Base-by-base conservation (phyloP, 2,329 filamentous ascomycete genomes). In the Fusarium neocosmosporiellum region DNA sequence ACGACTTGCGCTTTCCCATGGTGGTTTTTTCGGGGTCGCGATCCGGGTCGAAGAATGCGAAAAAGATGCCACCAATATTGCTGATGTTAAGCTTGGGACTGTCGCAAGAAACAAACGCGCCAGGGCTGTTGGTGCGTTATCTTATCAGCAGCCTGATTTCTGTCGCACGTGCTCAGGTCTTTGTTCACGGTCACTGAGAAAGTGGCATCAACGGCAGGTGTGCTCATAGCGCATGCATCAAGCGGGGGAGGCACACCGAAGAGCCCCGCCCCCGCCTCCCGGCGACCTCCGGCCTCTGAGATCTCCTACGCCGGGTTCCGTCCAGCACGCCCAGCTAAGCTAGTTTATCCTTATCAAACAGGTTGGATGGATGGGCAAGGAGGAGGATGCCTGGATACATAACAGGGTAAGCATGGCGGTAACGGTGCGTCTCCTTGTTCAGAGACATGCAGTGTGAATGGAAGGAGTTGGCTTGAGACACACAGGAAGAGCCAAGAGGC, bases 1-100 rank as follows among this genome's bases (percentile, higher is more conserved):
- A 93, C 88, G 96, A 97, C 89, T 97, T 98, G 82, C 96, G 94
- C 88, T 98, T 98, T 71, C 96, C 96, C 96, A 94, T 88, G 54
- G 58, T 80, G 74, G 63, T 60, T 68, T 65, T 70, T 60, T 58
- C 62, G 65, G 64, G 62, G 67, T 74, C 59, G 71, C 69, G 60
- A 69, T 60, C 65, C 59, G 41, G 58, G 65, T 65, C 33, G 34
- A 36, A 57, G 39, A 57, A 66, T 59, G 69, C 66, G 66, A 72
- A 75, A 69, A 64, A 53, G 65, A 59, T 66, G 59, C 74, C 65
- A 67, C 69, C 64, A 69, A 66, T 64, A 43, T 73, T 75, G 75
- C 67, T 75, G 75, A 71, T 75, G 74, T 75, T 65, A 71, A 69
- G 65, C 71, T 65, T 71, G 73, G 70, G 66, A 27, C 55, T 66